Conservation (phyloP, 108 stramenopile genomes). For the Fistulifera pelliculosa region DNA sequence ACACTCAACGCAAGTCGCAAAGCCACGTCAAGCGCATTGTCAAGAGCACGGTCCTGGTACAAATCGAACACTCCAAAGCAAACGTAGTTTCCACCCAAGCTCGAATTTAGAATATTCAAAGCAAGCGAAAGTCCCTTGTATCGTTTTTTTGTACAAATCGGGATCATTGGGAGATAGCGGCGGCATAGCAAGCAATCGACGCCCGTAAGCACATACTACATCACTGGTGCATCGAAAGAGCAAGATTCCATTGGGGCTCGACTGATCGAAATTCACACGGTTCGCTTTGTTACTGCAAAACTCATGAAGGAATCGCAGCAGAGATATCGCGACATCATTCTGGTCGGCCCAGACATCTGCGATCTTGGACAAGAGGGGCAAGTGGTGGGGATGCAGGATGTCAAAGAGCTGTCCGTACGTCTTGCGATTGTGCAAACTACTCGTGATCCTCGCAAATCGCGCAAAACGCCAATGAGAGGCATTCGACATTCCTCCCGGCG, state of each 20-base stretch:
- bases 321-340: constrained; percentile 87
- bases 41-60: constrained; percentile 92
- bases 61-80: constrained; percentile 96
- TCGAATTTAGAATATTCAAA: constrained; percentile 85
- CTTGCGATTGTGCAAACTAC: constrained; percentile 88
- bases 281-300: constrained; percentile 97
- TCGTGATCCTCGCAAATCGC: constrained; percentile 91
- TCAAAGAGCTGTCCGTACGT: constrained; percentile 92
- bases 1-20: constrained; percentile 84
- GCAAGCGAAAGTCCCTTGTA: constrained; percentile 90
- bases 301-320: constrained; percentile 93
- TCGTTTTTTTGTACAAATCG: constrained; percentile 82
- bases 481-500: constrained; percentile 60
- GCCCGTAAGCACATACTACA: constrained; percentile 88
- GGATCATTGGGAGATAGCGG: constrained; percentile 38
- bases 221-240: constrained; percentile 91
- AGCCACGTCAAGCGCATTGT: constrained; percentile 82
- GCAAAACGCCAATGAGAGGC: constrained; percentile 86
- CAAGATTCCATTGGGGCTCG: constrained; percentile 95
- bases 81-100: constrained; percentile 92
- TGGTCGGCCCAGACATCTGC: constrained; percentile 92
- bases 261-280: constrained; percentile 95
- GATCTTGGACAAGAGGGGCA: constrained; percentile 80
- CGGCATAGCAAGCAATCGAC: constrained; percentile 50
- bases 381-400: constrained; percentile 81